Conservation (phyloP, 805 yeast species). For the Isabelozyma pseudorhagii region DNA sequence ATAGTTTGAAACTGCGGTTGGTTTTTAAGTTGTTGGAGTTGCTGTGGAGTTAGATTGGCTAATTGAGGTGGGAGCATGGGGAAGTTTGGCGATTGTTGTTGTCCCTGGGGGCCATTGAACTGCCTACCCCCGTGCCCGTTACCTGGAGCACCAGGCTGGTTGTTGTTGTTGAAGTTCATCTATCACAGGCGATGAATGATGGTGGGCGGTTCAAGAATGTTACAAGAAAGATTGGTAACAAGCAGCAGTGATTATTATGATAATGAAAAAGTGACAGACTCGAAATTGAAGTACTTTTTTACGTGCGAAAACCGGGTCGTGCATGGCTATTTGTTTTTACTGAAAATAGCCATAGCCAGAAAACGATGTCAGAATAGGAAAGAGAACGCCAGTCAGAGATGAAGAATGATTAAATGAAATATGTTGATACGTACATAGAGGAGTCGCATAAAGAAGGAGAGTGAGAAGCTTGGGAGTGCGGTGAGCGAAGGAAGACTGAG, state of each 20-base stretch:
- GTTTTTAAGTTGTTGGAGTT: constrained; percentile 37
- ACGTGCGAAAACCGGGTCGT: no score
- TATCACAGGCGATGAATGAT: neutral
- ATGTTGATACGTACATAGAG: no score
- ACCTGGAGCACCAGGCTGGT: neutral
- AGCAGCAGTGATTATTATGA: neutral
- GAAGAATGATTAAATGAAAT: no score
- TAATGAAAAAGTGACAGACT: neutral
- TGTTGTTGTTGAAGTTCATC: neutral
- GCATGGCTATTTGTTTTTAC: no score
- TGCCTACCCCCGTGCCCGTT: constrained; percentile 4
- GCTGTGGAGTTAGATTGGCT: constrained; percentile 38
- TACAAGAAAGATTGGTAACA: no score
- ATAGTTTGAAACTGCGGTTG: constrained; percentile 43
- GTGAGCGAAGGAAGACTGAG: no score
- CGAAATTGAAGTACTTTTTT: no score
- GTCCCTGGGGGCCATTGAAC: constrained; percentile 1
- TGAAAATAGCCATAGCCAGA: no score
- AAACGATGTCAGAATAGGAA: no score
- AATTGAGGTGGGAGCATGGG: constrained; percentile 24
- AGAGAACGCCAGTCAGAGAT: no score
- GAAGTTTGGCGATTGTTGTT: constrained; percentile 7
- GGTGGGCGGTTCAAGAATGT: neutral
- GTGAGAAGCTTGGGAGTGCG: no score
- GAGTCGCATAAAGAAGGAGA: no score